Evolutionary conservation across 2,329 filamentous ascomycete genomes (phyloP), one percentile per base, ranked within the genome.

Genomic region (Colletotrichum liriopes): DNA sequence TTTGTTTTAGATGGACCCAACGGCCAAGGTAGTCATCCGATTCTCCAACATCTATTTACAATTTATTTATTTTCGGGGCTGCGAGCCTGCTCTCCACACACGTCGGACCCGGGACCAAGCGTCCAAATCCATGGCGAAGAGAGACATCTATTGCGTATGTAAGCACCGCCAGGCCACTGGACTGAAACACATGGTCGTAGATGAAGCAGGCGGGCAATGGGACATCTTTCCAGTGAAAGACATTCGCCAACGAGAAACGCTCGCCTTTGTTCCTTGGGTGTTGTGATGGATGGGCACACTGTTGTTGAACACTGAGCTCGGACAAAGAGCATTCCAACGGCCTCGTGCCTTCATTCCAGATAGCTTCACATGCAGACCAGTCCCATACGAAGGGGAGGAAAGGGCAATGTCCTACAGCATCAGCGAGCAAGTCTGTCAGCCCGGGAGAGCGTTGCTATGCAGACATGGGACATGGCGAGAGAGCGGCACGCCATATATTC

Each of bases 41-140:
- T 70, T 60, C 52, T 55, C 43, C 37, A 59, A 56, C n/a, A 26
- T 41, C 11, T 54, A 64, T 55, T 45, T 6, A 64, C 45, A 55
- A 41, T 26, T n/a, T 52, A 49, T 32, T 45, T 32, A 32, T 43
- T n/a, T 45, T 49, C n/a, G 5, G 35, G 37, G 23, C 18, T 29
- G 1, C 16, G 35, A 56, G 45, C 23, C 18, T 29, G 5, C 45
- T 52, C 26, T 43, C 16, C 62, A 32, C 29, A 29, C 39, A 6
- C n/a, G 11, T 47, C 12, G 7, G 20, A 8, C 32, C 12, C 11
- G 29, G 29, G 5, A 11, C 32, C 32, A 5, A 16, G 11, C 29
- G 37, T 47, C 2, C 54, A 56, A 29, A 55, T 5, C 3, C 14
- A 23, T n/a, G 5, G 52, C 32, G 52, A 37, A 35, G 26, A 23